Percentiles rank a stretch among this genome's conserved stretches.
Conservation (phyloP, 495 filamentous ascomycete genomes). For the Delitschia confertaspora region DNA sequence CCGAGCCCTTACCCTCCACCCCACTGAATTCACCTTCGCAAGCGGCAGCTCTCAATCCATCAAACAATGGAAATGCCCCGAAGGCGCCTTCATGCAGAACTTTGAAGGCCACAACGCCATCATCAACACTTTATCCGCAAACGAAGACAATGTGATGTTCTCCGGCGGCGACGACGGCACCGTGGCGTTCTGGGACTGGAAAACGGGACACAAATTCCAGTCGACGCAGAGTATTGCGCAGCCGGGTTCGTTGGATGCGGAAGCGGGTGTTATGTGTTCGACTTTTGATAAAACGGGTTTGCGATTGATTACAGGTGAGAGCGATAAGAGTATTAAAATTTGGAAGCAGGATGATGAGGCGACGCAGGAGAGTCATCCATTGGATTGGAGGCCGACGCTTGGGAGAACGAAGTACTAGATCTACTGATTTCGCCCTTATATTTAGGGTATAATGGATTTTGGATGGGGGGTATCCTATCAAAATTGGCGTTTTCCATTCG, state of each 20-base stretch:
- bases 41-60: slow-evolving; percentile 84
- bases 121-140: slow-evolving; percentile 88
- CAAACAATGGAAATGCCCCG: slow-evolving; percentile 99
- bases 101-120: slow-evolving; percentile 95
- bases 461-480: no score
- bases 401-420: slow-evolving; percentile 56
- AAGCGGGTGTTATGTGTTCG: slow-evolving; percentile 85
- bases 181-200: slow-evolving; percentile 99
- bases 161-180: slow-evolving; percentile 94
- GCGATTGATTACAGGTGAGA: slow-evolving; percentile 85
- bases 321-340: slow-evolving; percentile 97
- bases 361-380: slow-evolving; percentile 80
- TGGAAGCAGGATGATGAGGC: slow-evolving; percentile 89
- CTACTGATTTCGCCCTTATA: no score
- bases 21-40: slow-evolving; percentile 93
- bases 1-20: slow-evolving; percentile 74
- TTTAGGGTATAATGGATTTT: no score
- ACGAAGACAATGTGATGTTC: slow-evolving; percentile 91
- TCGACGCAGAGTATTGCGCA: slow-evolving; percentile 81
- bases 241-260: slow-evolving; percentile 87
- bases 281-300: slow-evolving; percentile 85
- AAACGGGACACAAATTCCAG: slow-evolving; percentile 88
- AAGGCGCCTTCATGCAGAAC: slow-evolving; percentile 98
- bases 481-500: no score
- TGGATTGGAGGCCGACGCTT: slow-evolving; percentile 86